Evolutionary conservation across 257 asterid species (phyloP), one percentile per base, ranked within the genome.

Genomic region (Gentiana macrophylla): DNA sequence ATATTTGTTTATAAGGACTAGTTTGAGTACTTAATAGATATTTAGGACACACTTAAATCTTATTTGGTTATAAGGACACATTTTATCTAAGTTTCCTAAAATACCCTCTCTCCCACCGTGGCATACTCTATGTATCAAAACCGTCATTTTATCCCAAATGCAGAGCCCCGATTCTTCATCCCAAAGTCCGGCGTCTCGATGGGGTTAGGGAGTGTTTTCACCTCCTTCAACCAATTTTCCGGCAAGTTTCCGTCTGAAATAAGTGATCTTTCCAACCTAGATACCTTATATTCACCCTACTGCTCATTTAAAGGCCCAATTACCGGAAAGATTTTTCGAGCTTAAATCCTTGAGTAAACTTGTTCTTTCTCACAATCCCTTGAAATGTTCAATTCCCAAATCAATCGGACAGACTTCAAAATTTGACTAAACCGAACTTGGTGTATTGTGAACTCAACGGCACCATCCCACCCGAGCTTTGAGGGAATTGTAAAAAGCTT

Each of bases 301-400:
- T 84, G 95, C 63, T 73, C 57, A 9, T 62, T 91, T 59, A 73
- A 56, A 5, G 96, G 98, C 43, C 98, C 95, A 7, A 7, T 57
- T 91, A 49, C 96, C 98, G 0, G 71, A 79, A 12, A 72, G 84
- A 0, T 58, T 90, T 63, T 70, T 87, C 1, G 71, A 72, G 48
- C 64, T 91, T 53, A 76, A 72, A 60, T 79, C 86, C 11, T 64
- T 91, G 67, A 79, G 54, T 49, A 80, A 69, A 35, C 69, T 91
- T 38, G 98, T 86, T 63, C 79, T 87, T 44, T 82, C 96, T 15
- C 58, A 59, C 69, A 91, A 91, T 63, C 96, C 95, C 4, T 72
- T 91, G 57, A 77, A 73, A 70, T 80, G 95, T 50, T n/a, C n/a
- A n/a, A n/a, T n/a, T n/a, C n/a, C n/a, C n/a, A n/a, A n/a, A n/a